These are phyloP conservation scores for Vigna trinervia DNA, from an alignment of 306 rosid species.

Conservation along the genomic window DNA sequence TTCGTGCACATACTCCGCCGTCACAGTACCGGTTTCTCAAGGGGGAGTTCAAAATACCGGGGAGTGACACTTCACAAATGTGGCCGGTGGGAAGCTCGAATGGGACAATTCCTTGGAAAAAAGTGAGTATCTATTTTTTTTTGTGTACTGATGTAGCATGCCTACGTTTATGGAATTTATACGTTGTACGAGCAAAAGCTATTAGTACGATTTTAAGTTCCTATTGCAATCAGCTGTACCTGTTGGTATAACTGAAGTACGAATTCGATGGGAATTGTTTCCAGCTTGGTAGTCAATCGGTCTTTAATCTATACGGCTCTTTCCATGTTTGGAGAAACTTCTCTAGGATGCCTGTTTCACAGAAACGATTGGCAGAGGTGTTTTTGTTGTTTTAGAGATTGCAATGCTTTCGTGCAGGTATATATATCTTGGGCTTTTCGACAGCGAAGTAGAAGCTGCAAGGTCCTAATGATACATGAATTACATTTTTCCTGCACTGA, in stretches of 20 bases:
- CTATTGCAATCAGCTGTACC: constrained; percentile 41
- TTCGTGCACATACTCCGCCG: constrained; percentile 96
- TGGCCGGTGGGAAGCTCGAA: constrained; percentile 99
- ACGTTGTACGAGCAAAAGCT: constrained; percentile 36
- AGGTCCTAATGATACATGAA: constrained; percentile 93
- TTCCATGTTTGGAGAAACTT: constrained; percentile 63
- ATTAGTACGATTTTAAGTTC: constrained; percentile 44
- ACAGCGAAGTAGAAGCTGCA: constrained; percentile 99
- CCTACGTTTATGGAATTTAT: constrained; percentile 38
- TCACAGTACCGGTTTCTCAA: constrained; percentile 95
- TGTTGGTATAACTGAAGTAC: constrained; percentile 7
- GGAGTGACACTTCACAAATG: constrained; percentile 99
- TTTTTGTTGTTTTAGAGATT: constrained; percentile 82
- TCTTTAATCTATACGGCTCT: constrained; percentile 44
- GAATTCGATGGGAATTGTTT: constrained; percentile 46
- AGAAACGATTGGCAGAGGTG: constrained; percentile 77
- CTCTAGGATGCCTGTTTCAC: constrained; percentile 72
- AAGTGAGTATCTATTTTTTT: constrained; percentile 77
- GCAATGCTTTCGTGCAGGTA: constrained; percentile 98
- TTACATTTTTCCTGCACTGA: constrained; percentile 80
- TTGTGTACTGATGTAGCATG: constrained; percentile 42
- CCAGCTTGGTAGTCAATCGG: constrained; percentile 54
- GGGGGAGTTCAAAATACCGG: constrained; percentile 95
- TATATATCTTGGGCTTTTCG: constrained; percentile 99
- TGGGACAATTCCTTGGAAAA: constrained; percentile 99